These are phyloP conservation scores for Ophiostoma tasmaniense DNA, from an alignment of 2,329 filamentous ascomycete species.

Conservation along the genomic window DNA sequence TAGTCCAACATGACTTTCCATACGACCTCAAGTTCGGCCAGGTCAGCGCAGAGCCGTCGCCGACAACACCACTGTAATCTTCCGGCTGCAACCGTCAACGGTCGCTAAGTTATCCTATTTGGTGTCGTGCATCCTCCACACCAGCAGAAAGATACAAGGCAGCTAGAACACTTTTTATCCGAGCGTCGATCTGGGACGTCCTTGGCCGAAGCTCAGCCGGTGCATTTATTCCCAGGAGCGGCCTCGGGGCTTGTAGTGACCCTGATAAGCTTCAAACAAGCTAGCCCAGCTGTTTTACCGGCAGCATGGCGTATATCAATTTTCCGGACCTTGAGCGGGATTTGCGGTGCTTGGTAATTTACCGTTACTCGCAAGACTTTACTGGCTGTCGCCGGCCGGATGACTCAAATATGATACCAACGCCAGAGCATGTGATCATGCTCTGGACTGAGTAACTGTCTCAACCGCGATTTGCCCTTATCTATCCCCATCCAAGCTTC, in stretches of 20 bases:
- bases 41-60: neutral
- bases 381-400: neutral
- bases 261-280: neutral
- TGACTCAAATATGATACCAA: neutral
- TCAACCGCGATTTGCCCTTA: neutral
- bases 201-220: conserved; percentile 2
- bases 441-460: neutral
- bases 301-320: neutral
- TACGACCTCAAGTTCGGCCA: neutral
- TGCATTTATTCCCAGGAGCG: neutral
- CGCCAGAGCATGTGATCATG: neutral
- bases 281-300: neutral
- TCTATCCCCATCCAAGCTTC: neutral
- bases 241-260: neutral
- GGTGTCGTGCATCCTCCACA: neutral
- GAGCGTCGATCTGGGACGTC: neutral
- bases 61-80: neutral
- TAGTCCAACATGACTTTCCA: neutral
- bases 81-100: neutral
- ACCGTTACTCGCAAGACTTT: neutral
- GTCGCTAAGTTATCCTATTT: neutral
- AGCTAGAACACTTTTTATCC: neutral
- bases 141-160: neutral
- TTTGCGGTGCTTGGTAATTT: neutral
- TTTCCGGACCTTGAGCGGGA: neutral